Conservation (phyloP, 371 early-diverging fungal genomes). For the Lichtheimia corymbifera region DNA sequence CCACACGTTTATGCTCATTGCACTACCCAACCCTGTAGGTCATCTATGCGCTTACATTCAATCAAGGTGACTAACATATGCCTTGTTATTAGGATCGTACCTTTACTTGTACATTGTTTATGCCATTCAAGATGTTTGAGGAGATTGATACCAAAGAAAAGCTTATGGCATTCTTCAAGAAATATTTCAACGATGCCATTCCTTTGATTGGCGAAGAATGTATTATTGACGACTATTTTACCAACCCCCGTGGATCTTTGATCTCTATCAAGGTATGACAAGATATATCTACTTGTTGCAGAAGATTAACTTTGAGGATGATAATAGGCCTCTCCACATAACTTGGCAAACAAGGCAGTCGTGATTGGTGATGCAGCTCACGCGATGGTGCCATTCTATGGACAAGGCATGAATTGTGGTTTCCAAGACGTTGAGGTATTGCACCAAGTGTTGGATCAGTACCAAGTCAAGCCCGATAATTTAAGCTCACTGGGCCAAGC, state of each 20-base stretch:
- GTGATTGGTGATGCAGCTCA: slow-evolving; percentile 97
- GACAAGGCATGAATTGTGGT: slow-evolving; percentile 98
- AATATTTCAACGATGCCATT: slow-evolving; percentile 85
- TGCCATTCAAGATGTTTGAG: slow-evolving; percentile 90
- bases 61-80: not conserved
- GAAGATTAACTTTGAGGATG: not conserved
- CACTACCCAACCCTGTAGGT: slow-evolving; percentile 86
- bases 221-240: slow-evolving; percentile 75
- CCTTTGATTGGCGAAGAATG: slow-evolving; percentile 75
- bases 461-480: slow-evolving; percentile 33
- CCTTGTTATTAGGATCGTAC: slow-evolving; percentile 67
- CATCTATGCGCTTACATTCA: not conserved
- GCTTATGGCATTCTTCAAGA: slow-evolving; percentile 71
- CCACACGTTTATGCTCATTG: slow-evolving; percentile 94
- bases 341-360: slow-evolving; percentile 73
- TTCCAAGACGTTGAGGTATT: slow-evolving; percentile 91
- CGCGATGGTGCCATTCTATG: slow-evolving; percentile 97
- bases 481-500: slow-evolving; percentile 53
- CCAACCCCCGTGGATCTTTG: slow-evolving; percentile 84
- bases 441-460: slow-evolving; percentile 64
- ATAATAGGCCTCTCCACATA: slow-evolving; percentile 79
- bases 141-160: slow-evolving; percentile 68
- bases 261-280: slow-evolving; percentile 66
- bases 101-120: slow-evolving; percentile 96
- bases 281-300: slow-evolving; percentile 22